Evolutionary conservation across 169 alveolate genomes (phyloP).

Genomic region (Plasmodium adleri): DNA sequence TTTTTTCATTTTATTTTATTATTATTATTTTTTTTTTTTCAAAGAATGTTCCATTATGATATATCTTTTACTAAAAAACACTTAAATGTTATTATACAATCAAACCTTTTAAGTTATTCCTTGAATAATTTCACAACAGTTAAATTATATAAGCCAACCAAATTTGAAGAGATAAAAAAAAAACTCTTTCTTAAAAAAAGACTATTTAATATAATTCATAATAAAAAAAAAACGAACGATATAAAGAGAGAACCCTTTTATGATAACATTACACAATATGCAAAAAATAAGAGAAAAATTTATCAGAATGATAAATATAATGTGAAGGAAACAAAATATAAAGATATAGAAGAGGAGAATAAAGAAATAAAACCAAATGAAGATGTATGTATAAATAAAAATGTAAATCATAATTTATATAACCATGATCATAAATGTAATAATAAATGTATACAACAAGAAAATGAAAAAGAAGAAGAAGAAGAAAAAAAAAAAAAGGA

Average conservation of each 20-base stretch:
- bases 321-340: slow-evolving; percentile 4
- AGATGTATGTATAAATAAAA: too few relatives aligned
- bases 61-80: too few relatives aligned
- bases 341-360: too few relatives aligned
- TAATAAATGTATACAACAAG: too few relatives aligned
- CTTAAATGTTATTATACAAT: too few relatives aligned
- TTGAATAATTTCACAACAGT: slow-evolving; percentile 38
- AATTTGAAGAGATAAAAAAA: slow-evolving; percentile 54
- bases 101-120: neutral
- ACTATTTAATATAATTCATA: slow-evolving; percentile 34
- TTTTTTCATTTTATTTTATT: too few relatives aligned
- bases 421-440: too few relatives aligned
- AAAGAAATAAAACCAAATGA: too few relatives aligned
- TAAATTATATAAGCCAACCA: slow-evolving; percentile 61
- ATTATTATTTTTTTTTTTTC: too few relatives aligned
- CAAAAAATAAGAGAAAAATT: slow-evolving; percentile 40
- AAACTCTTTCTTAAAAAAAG: slow-evolving; percentile 50
- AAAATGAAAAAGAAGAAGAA: neutral
- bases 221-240: neutral
- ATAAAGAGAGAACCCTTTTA: slow-evolving; percentile 16
- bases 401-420: too few relatives aligned
- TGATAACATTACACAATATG: slow-evolving; percentile 14
- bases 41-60: too few relatives aligned
- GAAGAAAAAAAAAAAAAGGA: neutral
- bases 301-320: slow-evolving; percentile 64